Base-by-base conservation (phyloP, 306 rosid genomes). In the Erythrophleum fordii region DNA sequence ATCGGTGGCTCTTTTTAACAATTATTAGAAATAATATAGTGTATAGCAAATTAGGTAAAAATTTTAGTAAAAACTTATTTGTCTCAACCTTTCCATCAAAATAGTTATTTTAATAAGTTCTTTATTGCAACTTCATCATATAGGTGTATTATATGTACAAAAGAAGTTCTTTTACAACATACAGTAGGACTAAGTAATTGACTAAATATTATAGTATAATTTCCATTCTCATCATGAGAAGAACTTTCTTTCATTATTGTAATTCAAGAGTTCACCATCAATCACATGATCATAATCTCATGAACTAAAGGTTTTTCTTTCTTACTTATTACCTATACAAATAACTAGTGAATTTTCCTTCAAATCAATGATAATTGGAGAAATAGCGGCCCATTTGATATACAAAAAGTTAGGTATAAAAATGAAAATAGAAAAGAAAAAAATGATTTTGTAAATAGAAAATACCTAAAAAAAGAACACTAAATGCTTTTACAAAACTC, bases 401-500 rank as follows among this genome's bases (percentile, higher is more conserved):
- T 75, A 41, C 2, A 58, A 17, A 58, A 58, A 14, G 11, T 5
- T 6, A 20, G n/a, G n/a, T n/a, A n/a, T n/a, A n/a, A n/a, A n/a
- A n/a, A n/a, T n/a, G n/a, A n/a, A n/a, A n/a, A n/a, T n/a, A n/a
- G n/a, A n/a, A n/a, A n/a, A n/a, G n/a, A n/a, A n/a, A n/a, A n/a
- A n/a, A n/a, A n/a, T n/a, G n/a, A n/a, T n/a, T n/a, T n/a, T n/a
- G n/a, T n/a, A n/a, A n/a, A n/a, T n/a, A n/a, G n/a, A 58, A 41
- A 5, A 16, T 18, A 39, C 69, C 17, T 0, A 75, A n/a, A 75
- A 75, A 75, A 9, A 34, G 37, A n/a, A 75, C 58, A n/a, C 0
- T n/a, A 44, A 75, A 75, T 26, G 79, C 5, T 18, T 29, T 45
- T 75, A 11, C 28, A 75, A 75, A 75, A 75, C 59, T 59, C 8